These are phyloP conservation scores for Populus nigra DNA, from an alignment of 345 rosid species.

Conservation along the genomic window DNA sequence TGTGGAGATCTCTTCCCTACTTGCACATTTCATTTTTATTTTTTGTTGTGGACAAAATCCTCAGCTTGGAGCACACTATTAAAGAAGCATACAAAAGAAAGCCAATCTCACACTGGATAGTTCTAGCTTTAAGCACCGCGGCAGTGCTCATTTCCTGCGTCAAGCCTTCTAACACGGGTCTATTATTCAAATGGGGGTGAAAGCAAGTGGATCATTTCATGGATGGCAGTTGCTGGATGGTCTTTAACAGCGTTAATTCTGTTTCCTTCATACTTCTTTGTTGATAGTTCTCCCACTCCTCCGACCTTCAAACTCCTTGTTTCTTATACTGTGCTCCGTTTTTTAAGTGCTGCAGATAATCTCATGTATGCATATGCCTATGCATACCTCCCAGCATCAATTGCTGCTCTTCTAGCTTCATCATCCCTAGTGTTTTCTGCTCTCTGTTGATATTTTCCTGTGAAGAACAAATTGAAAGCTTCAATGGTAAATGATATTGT, in stretches of 20 bases:
- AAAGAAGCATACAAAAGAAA: slow-evolving; percentile 53
- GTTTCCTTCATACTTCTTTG: slow-evolving; percentile 48
- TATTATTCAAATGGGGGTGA: slow-evolving; percentile 70
- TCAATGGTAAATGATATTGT: slow-evolving; percentile 62
- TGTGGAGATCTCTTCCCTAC: no score
- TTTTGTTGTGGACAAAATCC: slow-evolving; percentile 18
- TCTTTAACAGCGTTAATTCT: slow-evolving; percentile 62
- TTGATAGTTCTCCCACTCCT: slow-evolving; percentile 56
- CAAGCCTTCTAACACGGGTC: slow-evolving; percentile 67
- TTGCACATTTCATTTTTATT: no score
- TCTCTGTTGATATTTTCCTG: slow-evolving; percentile 60
- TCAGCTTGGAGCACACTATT: slow-evolving; percentile 26
- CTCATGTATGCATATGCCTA: slow-evolving; percentile 87
- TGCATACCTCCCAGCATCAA: slow-evolving; percentile 87
- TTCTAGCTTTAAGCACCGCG: slow-evolving; percentile 44
- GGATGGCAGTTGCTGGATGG: slow-evolving; percentile 89
- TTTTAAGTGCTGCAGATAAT: slow-evolving; percentile 73
- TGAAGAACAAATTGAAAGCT: slow-evolving; percentile 63
- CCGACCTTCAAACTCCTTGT: slow-evolving; percentile 44
- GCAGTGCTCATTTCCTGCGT: slow-evolving; percentile 87
- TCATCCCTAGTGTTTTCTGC: slow-evolving; percentile 74
- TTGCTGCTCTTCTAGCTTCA: slow-evolving; percentile 77
- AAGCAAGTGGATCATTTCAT: slow-evolving; percentile 94
- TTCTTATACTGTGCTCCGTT: slow-evolving; percentile 60
- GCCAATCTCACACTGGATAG: slow-evolving; percentile 75